These are phyloP conservation scores for Coelastrella sp. DNA, from an alignment of 139 green algal genomes.

Conservation along the genomic window DNA sequence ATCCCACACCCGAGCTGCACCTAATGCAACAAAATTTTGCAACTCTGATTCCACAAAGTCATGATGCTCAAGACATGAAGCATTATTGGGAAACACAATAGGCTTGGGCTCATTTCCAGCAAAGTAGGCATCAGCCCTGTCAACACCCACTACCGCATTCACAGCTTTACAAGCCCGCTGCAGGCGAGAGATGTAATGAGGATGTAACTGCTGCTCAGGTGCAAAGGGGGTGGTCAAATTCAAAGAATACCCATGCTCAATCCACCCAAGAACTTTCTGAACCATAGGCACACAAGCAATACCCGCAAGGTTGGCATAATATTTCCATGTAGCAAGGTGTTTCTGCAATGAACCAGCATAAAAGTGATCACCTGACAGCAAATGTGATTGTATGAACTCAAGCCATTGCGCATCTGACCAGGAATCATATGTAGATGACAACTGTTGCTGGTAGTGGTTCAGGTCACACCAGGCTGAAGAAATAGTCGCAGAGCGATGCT, in stretches of 20 bases:
- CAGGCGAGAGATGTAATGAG: not conserved
- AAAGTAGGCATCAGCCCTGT: not conserved
- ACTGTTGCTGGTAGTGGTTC: not conserved
- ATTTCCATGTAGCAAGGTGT: not conserved
- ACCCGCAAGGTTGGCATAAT: not conserved
- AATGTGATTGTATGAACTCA: not conserved
- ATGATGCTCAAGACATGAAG: slow-evolving; percentile 4
- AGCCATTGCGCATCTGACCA: not conserved
- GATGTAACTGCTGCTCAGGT: slow-evolving; percentile 5
- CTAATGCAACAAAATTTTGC: not conserved
- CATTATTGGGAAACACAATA: slow-evolving; percentile 36
- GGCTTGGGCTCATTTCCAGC: not conserved
- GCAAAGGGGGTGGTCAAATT: not conserved
- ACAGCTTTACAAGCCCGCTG: not conserved
- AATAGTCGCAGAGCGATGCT: not conserved
- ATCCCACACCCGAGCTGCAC: not conserved
- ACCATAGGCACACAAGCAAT: not conserved
- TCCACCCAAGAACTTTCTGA: not conserved
- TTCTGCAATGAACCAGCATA: not conserved
- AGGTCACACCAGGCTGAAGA: slow-evolving; percentile 6
- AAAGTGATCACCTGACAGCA: slow-evolving; percentile 27
- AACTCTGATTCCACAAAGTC: slow-evolving; percentile 20
- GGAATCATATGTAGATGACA: not conserved
- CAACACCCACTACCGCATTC: not conserved
- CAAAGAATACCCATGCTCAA: not conserved